phyloP scores from a whole-genome alignment of 805 yeast species.

The Yamadazyma ubonensis region DNA sequence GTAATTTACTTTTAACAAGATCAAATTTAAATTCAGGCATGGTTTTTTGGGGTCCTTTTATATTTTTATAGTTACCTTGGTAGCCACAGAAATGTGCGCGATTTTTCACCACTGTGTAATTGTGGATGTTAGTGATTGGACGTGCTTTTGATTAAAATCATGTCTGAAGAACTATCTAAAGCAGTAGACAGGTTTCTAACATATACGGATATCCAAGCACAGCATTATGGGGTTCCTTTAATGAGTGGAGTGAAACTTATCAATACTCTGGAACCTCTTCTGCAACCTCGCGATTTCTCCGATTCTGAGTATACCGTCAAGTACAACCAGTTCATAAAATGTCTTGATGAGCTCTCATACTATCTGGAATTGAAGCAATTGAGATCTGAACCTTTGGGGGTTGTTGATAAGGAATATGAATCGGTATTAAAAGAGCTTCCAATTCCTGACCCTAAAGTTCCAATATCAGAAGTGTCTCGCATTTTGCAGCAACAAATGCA shows the following conservation, averaged over 20 bases:
- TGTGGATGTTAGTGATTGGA: neutral
- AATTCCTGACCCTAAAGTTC: neutral
- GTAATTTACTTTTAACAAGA: constrained; percentile 42
- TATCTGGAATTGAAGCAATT: constrained; percentile 25
- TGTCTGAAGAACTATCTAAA: constrained; percentile 13
- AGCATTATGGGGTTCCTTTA: constrained; percentile 34
- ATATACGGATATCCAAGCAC: constrained; percentile 21
- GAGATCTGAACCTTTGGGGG: constrained; percentile 13
- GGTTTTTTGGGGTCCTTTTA: neutral
- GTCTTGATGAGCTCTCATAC: constrained; percentile 29
- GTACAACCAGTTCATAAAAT: constrained; percentile 23
- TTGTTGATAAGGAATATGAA: constrained; percentile 18
- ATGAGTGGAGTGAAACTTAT: constrained; percentile 1
- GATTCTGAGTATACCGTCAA: constrained; percentile 22
- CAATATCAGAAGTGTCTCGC: constrained; percentile 7
- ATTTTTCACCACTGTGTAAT: constrained; percentile 8
- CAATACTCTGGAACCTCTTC: neutral
- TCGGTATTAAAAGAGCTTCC: constrained; percentile 14
- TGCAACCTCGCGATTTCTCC: neutral
- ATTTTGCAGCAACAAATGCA: constrained; percentile 7
- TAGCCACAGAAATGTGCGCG: constrained; percentile 6
- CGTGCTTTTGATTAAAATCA: neutral
- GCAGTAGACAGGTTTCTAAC: constrained; percentile 13
- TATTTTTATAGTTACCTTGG: neutral
- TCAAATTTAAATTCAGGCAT: constrained; percentile 8